A percentile compares a stretch with the other conserved stretches of the same genome.
Conservation (phyloP, 495 filamentous ascomycete genomes). For the Aspergillus sclerotiicarbonarius region DNA sequence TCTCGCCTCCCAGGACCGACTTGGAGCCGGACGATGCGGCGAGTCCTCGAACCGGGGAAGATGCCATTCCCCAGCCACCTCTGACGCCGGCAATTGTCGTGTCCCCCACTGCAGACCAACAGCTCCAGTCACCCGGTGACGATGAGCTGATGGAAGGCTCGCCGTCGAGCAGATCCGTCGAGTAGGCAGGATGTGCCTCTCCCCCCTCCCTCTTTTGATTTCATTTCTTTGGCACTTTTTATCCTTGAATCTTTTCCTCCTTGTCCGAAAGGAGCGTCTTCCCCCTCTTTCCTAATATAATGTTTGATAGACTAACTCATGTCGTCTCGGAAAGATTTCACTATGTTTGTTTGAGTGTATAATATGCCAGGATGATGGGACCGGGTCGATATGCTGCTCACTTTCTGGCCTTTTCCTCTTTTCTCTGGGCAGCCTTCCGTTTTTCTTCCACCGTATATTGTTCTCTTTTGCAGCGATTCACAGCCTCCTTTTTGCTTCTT, state of each 20-base stretch:
- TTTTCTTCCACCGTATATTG: conserved; percentile 18
- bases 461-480: conserved; percentile 5
- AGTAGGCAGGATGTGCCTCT: conserved; percentile 28
- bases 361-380: conserved; percentile 31
- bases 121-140: conserved; percentile 22
- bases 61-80: conserved; percentile 20
- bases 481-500: conserved; percentile 5
- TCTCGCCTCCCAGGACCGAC: conserved; percentile 28
- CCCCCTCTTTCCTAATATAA: conserved; percentile 32
- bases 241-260: not conserved
- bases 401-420: conserved; percentile 25
- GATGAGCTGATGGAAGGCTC: conserved; percentile 25
- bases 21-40: conserved; percentile 25
- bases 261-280: not conserved
- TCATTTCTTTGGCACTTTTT: not conserved
- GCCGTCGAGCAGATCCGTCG: conserved; percentile 27
- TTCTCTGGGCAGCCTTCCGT: conserved; percentile 17
- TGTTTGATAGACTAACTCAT: conserved; percentile 41
- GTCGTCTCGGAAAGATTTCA: conserved; percentile 31
- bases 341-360: conserved; percentile 27
- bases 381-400: conserved; percentile 27
- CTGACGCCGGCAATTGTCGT: conserved; percentile 41
- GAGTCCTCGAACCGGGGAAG: conserved; percentile 29
- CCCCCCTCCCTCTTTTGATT: not conserved
- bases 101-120: conserved; percentile 30